A percentile compares a stretch with the other conserved stretches of the same genome.
phyloP scores from a whole-genome alignment of 176 grass and related monocot species.

The Cenchrus purpureus region DNA sequence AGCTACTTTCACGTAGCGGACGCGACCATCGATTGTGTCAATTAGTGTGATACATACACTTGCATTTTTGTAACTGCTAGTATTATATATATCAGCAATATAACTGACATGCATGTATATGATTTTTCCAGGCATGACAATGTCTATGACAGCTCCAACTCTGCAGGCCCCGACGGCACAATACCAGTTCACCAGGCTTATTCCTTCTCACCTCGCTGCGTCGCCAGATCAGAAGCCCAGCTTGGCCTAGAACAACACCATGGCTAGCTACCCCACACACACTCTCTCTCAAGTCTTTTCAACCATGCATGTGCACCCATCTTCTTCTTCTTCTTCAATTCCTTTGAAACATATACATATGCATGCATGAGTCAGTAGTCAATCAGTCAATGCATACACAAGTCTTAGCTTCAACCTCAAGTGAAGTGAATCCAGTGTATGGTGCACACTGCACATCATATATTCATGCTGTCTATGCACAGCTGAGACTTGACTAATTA shows the following conservation, averaged over 20 bases:
- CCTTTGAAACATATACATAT: background rate
- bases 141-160: constrained; percentile 40
- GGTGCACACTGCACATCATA: background rate
- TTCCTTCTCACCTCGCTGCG: constrained; percentile 42
- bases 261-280: background rate
- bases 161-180: constrained; percentile 21
- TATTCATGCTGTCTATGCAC: background rate
- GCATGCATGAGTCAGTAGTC: constrained; percentile 8
- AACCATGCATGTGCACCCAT: background rate
- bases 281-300: background rate
- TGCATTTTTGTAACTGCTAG: background rate
- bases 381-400: constrained; percentile 30
- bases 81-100: background rate
- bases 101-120: background rate
- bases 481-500: constrained; percentile 21
- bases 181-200: constrained; percentile 44
- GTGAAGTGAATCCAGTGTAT: background rate
- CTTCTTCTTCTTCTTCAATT: constrained; percentile 3
- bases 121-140: constrained; percentile 41
- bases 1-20: constrained; percentile 20
- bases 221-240: constrained; percentile 43
- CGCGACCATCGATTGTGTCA: too few relatives aligned
- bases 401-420: background rate
- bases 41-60: background rate
- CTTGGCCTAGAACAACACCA: constrained; percentile 39